Evolutionary conservation across 2,329 filamentous ascomycete genomes (phyloP), one percentile per base, ranked within the genome.

Genomic region (Westerdykella ornata): DNA sequence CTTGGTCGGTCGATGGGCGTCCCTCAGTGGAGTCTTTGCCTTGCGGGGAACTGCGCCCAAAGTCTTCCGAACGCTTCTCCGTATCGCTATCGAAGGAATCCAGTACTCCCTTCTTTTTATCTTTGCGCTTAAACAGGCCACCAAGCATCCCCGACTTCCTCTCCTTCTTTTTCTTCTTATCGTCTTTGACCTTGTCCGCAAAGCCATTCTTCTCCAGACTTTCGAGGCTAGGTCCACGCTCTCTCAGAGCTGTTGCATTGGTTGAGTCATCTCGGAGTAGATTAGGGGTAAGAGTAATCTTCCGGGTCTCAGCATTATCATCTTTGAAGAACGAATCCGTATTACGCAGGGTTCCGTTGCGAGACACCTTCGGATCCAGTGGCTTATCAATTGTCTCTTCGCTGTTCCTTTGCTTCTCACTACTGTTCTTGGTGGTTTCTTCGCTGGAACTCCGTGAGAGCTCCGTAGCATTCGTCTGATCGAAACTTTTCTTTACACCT

Each of bases 251-350:
- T 44, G 62, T 56, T 4, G 65, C 60, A 17, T 65, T 58, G 11
- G 57, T 59, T 9, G 72, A 71, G 49, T 96, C 89, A 52, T 97
- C 90, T 32, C 90, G 82, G 31, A 97, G 72, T 39, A 98, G 70
- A 53, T 94, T 94, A 1, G 92, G 92, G 3, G 92, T 98, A 34
- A 98, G 77, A 0, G 89, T 94, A 52, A 98, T 97, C 71, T 97
- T 97, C 67, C 94, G 88, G 2, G 92, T 96, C 66, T 97, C 92
- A 29, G 88, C 84, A 22, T 80, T 88, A 59, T 98, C 90, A 59
- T 97, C 92, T 66, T 88, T 94, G 74, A 96, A 96, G 73, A 97
- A 96, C 1, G 90, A 95, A 67, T 97, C 90, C 4, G 88, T 90
- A 61, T 94, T 94, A 49, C 90, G 80, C 34, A 95, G 77, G 16